Conservation (phyloP, 768 basidiomycete species). For the Kwoniella sp. region DNA sequence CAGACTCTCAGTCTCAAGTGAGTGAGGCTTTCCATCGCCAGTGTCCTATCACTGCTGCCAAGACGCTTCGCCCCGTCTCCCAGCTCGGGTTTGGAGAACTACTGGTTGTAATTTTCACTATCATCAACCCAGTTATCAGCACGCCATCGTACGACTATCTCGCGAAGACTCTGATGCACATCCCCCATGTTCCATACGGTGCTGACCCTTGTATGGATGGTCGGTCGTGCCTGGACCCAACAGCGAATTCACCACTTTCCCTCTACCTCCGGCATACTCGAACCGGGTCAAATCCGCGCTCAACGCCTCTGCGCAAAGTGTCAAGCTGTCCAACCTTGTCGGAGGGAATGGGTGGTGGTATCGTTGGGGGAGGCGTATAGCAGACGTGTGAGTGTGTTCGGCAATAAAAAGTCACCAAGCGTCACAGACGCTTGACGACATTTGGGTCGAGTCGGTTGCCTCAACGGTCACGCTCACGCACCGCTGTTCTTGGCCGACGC, state of each 20-base stretch:
- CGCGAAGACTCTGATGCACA: background rate
- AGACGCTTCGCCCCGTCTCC: no score
- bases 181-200: no score
- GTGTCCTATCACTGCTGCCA: background rate
- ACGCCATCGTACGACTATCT: background rate
- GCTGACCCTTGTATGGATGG: background rate
- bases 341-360: conserved; percentile 91
- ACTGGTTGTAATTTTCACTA: no score
- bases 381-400: conserved; percentile 68
- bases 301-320: conserved; percentile 83
- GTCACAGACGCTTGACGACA: no score
- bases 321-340: conserved; percentile 77
- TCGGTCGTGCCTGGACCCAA: no score
- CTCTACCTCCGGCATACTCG: conserved; percentile 76
- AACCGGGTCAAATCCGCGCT: conserved; percentile 79
- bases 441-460: no score
- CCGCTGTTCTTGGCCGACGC: background rate
- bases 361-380: conserved; percentile 82
- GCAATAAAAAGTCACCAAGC: no score
- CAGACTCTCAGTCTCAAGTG: conserved; percentile 82
- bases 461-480: no score
- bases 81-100: no score
- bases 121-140: background rate
- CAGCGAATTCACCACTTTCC: conserved; percentile 87
- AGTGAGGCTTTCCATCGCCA: conserved; percentile 33